Evolutionary conservation across 2,329 filamentous ascomycete species (phyloP), one percentile per base, ranked within the genome.

Genomic region (Penicillium sp.): DNA sequence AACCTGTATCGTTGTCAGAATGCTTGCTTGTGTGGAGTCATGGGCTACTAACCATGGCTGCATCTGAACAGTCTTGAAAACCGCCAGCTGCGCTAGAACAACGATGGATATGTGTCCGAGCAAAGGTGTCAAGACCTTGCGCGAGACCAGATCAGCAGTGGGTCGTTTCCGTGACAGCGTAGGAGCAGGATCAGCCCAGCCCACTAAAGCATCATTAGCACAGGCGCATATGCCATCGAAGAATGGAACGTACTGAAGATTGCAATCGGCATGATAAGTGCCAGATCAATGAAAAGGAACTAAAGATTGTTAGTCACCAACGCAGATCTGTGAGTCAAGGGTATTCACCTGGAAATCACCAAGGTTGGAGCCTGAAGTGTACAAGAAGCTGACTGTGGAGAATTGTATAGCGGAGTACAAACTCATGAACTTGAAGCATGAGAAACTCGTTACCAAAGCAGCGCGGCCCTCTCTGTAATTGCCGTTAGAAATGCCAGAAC

Each of bases 341-440:
- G 36, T 16, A 60, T 64, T 58, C 69, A 85, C 83, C 74, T 97
- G 94, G 69, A 99, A 97, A 72, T 99, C 94, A 46, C 94, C 95
- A 5, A 99, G 79, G 69, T 99, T 99, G 8, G 90, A 96, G 10
- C 89, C 95, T 7, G 87, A 92, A 6, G 92, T 90, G 73, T 99
- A 99, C 14, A 99, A 82, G 70, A 99, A 97, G 81, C 89, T 96
- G 67, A 99, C 95, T 1, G 90, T 91, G 7, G 91, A 96, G 78
- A 99, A 99, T 73, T 99, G 94, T 61, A 99, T 99, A n/a, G 94
- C 93, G 2, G 92, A 97, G 78, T 99, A 99, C 61, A 99, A 77
- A 65, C 90, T 95, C 95, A 99, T 99, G 76, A 96, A 99, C 78
- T 97, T 99, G 83, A 99, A 99, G 78, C 94, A 99, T 77, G 90